Evolutionary conservation across 2,329 filamentous ascomycete species (phyloP), one percentile per base, ranked within the genome.

Genomic region (Alternaria consortialis): DNA sequence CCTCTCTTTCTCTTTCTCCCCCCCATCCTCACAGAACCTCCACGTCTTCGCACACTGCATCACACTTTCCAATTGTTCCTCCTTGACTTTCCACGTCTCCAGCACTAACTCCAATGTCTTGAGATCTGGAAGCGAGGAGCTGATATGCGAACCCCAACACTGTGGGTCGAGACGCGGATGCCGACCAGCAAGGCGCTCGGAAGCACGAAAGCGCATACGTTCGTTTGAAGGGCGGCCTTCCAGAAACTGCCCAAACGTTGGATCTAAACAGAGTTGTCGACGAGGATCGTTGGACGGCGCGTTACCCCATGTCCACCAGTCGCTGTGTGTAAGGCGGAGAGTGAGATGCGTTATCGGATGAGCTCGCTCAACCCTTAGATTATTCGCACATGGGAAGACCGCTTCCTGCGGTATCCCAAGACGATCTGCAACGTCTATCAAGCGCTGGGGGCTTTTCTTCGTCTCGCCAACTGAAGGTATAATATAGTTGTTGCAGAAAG

Each of bases 31-130:
- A 6, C 58, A 32, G 4, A 73, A 77, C 15, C 20, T 63, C 74
- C 74, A 77, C 7, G 64, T 72, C 62, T 69, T 71, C 12, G 72
- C 71, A 61, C 72, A 75, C 23, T 73, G 64, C 1, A 70, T 51
- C 4, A 76, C 70, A 1, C 8, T 54, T 13, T 77, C 71, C 2
- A 77, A 46, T 50, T 74, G 72, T 1, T 36, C 17, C 23, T 58
- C 60, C 57, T 77, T 77, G 3, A 46, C 46, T 17, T 27, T 46
- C 52, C 72, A 77, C 4, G 68, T 74, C 58, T 76, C 69, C 5
- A 76, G 50, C 9, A 75, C 64, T 6, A 75, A 53, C 13, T 67
- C 61, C 20, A 75, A 37, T 2, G 46, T 56, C 53, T 67, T 64
- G 2, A 76, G 46, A 56, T 70, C 65, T 2, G 67, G 65, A 7